A percentile compares a stretch with the other conserved stretches of the same genome.
phyloP scores from a whole-genome alignment of 176 grass and related monocot species.

The Paspalum vaginatum region DNA sequence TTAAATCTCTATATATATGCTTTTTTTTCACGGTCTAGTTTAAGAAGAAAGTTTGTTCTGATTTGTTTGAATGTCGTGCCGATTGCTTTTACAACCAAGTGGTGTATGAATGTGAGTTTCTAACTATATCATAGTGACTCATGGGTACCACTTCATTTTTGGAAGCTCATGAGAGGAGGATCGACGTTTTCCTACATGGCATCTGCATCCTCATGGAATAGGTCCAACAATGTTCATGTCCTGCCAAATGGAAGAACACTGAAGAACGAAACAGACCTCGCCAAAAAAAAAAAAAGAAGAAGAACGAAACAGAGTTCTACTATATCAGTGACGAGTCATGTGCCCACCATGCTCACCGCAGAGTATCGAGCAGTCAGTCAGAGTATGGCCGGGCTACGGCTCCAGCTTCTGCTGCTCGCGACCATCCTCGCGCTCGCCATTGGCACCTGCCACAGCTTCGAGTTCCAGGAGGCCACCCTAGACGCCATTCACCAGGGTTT shows the following conservation, averaged over 20 bases:
- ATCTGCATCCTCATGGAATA: not conserved
- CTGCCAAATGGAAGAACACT: conserved; percentile 22
- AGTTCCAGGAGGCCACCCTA: conserved; percentile 62
- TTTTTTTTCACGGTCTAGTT: not conserved
- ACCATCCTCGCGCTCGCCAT: not conserved
- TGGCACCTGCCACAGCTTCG: conserved; percentile 22
- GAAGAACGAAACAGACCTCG: not conserved
- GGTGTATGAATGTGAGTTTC: not conserved
- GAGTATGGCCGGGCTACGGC: not conserved
- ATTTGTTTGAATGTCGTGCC: not conserved
- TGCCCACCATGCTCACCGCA: not conserved
- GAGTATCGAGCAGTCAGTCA: not conserved
- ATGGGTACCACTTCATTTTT: not conserved
- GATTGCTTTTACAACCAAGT: not conserved
- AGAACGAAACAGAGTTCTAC: not conserved
- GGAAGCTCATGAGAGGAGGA: not conserved
- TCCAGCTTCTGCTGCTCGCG: not conserved
- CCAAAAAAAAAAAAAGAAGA: too few species aligned
- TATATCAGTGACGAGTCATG: not conserved
- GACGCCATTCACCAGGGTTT: conserved; percentile 61
- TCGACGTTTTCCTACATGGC: not conserved
- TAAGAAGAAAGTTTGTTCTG: too few species aligned
- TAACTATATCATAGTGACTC: too few species aligned
- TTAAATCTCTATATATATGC: not conserved
- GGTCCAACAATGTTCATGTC: not conserved